Evolutionary conservation across 306 rosid species (phyloP), one percentile per base, ranked within the genome.

Genomic region (Acacia acuminata): DNA sequence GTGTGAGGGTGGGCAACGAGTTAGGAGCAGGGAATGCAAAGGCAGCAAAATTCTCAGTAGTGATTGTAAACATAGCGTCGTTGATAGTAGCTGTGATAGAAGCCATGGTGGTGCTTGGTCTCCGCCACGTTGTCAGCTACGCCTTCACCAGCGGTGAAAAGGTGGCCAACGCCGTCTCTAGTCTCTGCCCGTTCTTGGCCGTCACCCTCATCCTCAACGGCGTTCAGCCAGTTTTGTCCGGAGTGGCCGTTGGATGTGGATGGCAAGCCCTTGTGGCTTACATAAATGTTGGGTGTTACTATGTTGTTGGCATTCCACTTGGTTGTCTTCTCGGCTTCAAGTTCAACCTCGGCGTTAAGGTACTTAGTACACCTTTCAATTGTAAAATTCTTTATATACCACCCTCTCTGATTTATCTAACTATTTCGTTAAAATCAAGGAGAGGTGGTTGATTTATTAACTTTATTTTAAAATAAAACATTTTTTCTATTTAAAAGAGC

Each of bases 231-330:
- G 94, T 93, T 19, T 76, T 93, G 14, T 93, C 97, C 0, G 96
- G 97, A 9, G 97, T 93, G 42, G 97, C 97, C 1, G 95, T 93
- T 22, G 97, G 97, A 24, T 93, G 95, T 30, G 97, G 97, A 77
- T 93, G 97, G 94, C 97, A 93, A 88, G 83, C 90, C 20, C 74
- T 87, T 51, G 97, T 91, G 22, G 97, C 97, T 3, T 93, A 89
- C 77, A 88, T 93, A 4, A 93, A 93, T 19, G 90, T 93, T 48
- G 95, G 92, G 13, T 92, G 92, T 27, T 92, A 90, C 50, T 90
- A 92, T 51, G 79, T 75, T 0, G 73, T 92, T 55, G 97, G 97
- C 64, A 61, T 92, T 34, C 97, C 97, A 7, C 4, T 89, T 15
- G 97, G 97, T 1, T 86, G 89, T 24, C 2, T 92, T 20, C 81